phyloP scores from a whole-genome alignment of 306 rosid species.

The Begonia peltatifolia region DNA sequence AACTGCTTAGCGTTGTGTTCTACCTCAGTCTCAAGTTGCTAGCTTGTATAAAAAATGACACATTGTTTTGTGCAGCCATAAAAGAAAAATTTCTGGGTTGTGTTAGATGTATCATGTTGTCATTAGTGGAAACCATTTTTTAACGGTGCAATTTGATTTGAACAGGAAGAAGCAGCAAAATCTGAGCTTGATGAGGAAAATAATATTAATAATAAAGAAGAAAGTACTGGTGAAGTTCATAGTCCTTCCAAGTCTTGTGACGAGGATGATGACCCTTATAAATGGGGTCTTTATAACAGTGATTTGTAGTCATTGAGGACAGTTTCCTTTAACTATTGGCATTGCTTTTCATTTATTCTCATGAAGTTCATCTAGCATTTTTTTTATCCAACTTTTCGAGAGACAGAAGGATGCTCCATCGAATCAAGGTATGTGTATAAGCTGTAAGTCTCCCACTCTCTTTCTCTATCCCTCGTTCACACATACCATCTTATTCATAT shows the following conservation, averaged over 20 bases:
- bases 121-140: neutral
- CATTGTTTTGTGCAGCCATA: neutral
- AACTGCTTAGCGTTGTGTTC: too few species aligned
- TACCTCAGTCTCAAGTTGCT: constrained; percentile 2
- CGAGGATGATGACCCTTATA: constrained; percentile 22
- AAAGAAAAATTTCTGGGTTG: too few species aligned
- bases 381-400: too few species aligned
- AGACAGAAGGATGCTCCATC: too few species aligned
- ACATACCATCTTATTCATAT: too few species aligned
- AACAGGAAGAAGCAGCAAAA: constrained; percentile 37
- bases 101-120: neutral
- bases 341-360: too few species aligned
- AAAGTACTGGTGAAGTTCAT: constrained; percentile 16
- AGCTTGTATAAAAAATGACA: neutral
- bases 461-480: too few species aligned
- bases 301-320: constrained; percentile 1
- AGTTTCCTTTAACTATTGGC: neutral
- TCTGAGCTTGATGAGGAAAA: constrained; percentile 15
- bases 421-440: too few species aligned
- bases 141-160: neutral
- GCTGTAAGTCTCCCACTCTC: too few species aligned
- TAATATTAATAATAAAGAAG: constrained; percentile 11
- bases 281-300: constrained; percentile 30
- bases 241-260: constrained; percentile 39
- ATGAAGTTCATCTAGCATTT: too few species aligned